Evolutionary conservation across 2,329 filamentous ascomycete genomes (phyloP).

Genomic region (Teratosphaeria gauchensis): DNA sequence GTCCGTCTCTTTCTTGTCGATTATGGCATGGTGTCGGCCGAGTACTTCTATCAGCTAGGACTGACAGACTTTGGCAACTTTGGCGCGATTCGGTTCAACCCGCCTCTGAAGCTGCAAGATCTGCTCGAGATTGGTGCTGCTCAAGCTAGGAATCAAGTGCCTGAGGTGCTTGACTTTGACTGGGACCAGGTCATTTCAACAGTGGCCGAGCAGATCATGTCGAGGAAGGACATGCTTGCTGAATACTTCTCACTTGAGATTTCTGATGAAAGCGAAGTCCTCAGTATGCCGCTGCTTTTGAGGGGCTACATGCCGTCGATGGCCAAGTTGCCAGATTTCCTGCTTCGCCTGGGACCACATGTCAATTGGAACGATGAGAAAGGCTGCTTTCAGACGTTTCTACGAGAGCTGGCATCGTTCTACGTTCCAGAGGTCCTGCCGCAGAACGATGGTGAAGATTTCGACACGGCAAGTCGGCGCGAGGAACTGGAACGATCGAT

Average conservation of each 20-base stretch:
- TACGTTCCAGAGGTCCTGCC: conserved; percentile 85
- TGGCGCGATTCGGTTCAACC: conserved; percentile 69
- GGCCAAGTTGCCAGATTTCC: conserved; percentile 78
- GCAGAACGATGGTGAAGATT: conserved; percentile 6
- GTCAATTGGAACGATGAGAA: conserved; percentile 83
- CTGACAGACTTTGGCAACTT: conserved; percentile 96
- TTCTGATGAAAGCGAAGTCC: conserved; percentile 63
- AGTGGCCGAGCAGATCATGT: conserved; percentile 60
- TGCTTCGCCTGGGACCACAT: conserved; percentile 77
- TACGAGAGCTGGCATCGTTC: conserved; percentile 79
- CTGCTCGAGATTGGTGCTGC: conserved; percentile 65
- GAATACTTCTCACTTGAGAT: conserved; percentile 91
- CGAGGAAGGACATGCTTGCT: conserved; percentile 71
- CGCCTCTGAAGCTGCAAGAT: conserved; percentile 60
- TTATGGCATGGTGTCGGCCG: conserved; percentile 73
- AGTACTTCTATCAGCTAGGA: conserved; percentile 93
- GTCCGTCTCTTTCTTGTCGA: conserved; percentile 89
- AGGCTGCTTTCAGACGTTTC: conserved; percentile 71
- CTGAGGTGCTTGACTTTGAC: conserved; percentile 48
- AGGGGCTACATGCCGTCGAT: conserved; percentile 83
- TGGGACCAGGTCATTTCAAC: conserved; percentile 55
- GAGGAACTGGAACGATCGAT: conserved; percentile 58
- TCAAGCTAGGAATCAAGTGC: conserved; percentile 43
- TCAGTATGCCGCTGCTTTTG: conserved; percentile 71
- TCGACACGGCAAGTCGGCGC: conserved; percentile 31